phyloP scores from a whole-genome alignment of 495 filamentous ascomycete species.

The Hypoxylon lienhwacheense region DNA sequence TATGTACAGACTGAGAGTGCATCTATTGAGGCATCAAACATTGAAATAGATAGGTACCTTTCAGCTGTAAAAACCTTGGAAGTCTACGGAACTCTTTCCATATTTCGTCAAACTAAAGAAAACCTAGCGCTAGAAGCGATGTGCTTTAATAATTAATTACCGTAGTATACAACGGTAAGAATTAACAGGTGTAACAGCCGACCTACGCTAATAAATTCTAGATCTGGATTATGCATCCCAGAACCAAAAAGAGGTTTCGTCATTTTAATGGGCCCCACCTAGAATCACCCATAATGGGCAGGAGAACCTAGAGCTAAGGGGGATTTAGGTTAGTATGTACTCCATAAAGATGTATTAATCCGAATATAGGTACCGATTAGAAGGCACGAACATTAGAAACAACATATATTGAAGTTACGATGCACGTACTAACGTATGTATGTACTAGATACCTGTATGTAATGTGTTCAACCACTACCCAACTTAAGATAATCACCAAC shows the following conservation, averaged over 20 bases:
- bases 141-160: slow-evolving; percentile 10
- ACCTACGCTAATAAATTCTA: slow-evolving; percentile 12
- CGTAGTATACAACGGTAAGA: too few relatives aligned
- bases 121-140: slow-evolving; percentile 7
- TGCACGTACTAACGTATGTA: too few relatives aligned
- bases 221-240: slow-evolving; percentile 1
- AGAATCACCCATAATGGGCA: neutral
- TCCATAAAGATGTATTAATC: too few relatives aligned
- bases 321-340: neutral
- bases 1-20: too few relatives aligned
- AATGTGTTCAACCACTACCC: too few relatives aligned
- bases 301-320: slow-evolving; percentile 1
- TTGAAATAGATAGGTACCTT: neutral
- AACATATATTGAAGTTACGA: too few relatives aligned
- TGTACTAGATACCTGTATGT: too few relatives aligned
- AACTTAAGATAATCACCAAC: too few relatives aligned
- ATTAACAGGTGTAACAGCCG: slow-evolving; percentile 17
- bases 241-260: slow-evolving; percentile 30
- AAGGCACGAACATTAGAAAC: too few relatives aligned
- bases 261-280: slow-evolving; percentile 30
- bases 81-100: neutral
- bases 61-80: neutral
- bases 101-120: slow-evolving; percentile 1
- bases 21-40: too few relatives aligned
- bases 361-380: too few relatives aligned